Base-by-base conservation (phyloP, 1,284 basidiomycete species). In the Ganoderma boninense region DNA sequence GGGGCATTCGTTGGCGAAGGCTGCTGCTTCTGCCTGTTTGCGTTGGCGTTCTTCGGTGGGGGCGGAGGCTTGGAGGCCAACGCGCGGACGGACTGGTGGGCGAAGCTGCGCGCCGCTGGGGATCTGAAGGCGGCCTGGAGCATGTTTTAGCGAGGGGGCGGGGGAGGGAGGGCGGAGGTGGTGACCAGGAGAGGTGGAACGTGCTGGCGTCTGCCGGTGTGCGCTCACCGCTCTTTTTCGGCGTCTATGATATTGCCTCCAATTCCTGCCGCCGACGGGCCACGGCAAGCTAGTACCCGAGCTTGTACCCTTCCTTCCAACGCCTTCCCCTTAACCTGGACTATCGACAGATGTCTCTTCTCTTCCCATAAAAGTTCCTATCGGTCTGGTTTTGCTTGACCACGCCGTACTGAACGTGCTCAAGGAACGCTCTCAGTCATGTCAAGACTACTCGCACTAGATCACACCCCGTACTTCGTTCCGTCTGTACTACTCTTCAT, bases 1-100 rank as follows among this genome's bases (percentile, higher is more conserved):
- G 72, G 61, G 20, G 77, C 67, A 43, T 65, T 66, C 66, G 68
- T 35, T 62, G 40, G 60, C 60, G 23, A 20, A 35, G 57, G 57
- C 43, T 14, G 43, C 57, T 40, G 38, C 35, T 59, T 32, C 32
- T 4, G n/a, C 73, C n/a, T 49, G 46, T 23, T 23, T 20, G n/a
- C n/a, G 46, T 49, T 71, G 8, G 71, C 68, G 35, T 70, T 64
- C 57, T 67, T 70, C 14, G 78, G 75, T 13, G 76, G 71, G 20
- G 78, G 75, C 18, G 75, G 69, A 8, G 75, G 64, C 67, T 75
- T 76, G 20, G 78, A 76, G 35, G 78, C 77, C 59, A 78, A 64
- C 42, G 73, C 73, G 67, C 78, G 75, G 20, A 74, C 72, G 32
- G 77, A 77, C 32, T 74, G 72, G 35, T 65, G 65, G 18, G 71